These are phyloP conservation scores for Hanseniaspora clermontiae DNA, from an alignment of 805 yeast species.

Conservation along the genomic window DNA sequence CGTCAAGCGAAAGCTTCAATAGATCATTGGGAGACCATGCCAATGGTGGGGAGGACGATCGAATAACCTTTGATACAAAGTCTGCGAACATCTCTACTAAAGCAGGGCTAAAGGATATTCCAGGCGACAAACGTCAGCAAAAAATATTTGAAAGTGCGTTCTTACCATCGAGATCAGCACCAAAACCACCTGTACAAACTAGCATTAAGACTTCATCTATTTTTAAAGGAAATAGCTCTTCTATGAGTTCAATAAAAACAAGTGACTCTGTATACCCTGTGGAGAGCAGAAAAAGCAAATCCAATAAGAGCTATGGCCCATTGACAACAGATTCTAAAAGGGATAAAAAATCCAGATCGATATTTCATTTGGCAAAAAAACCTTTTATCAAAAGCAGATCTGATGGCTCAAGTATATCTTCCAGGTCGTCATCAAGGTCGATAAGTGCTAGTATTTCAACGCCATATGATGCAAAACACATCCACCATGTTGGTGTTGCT, in stretches of 20 bases:
- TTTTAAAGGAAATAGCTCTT: neutral
- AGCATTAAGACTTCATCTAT: neutral
- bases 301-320: neutral
- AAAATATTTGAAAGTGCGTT: neutral
- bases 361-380: conserved; percentile 28
- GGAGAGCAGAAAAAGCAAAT: conserved; percentile 14
- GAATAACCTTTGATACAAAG: neutral
- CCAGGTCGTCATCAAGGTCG: conserved; percentile 20
- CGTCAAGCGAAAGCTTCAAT: conserved; percentile 15
- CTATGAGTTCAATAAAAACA: neutral
- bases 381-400: conserved; percentile 22
- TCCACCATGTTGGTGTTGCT: conserved; percentile 88
- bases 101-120: neutral
- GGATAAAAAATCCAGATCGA: conserved; percentile 49
- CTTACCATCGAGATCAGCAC: neutral
- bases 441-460: conserved; percentile 54
- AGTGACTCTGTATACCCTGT: neutral
- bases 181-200: neutral
- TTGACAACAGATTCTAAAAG: conserved; percentile 13
- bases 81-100: too few species aligned
- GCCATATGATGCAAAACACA: conserved; percentile 81
- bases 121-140: neutral
- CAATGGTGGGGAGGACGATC: neutral
- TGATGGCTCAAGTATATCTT: conserved; percentile 30
- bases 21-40: neutral